Conservation (phyloP, 192 early-diverging fungal species). For the Coemansia erecta region DNA sequence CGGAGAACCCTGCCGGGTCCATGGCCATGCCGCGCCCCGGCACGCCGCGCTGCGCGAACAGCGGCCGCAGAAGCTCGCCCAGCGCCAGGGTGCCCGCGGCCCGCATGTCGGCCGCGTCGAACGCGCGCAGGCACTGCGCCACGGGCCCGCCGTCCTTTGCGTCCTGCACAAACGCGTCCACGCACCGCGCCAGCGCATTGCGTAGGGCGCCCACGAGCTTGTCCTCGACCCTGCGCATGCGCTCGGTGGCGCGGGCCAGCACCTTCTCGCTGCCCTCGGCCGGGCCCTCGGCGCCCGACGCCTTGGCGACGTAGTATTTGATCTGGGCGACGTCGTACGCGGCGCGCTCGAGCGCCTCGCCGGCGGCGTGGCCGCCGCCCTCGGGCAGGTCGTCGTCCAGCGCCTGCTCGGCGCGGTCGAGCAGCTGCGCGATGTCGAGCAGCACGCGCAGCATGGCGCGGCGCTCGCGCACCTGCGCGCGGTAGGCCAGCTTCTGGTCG, state of each 20-base stretch:
- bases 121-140: conserved; percentile 35
- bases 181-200: background rate
- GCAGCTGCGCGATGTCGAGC: conserved; percentile 32
- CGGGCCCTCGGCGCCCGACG: too few species aligned
- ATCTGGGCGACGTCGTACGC: conserved; percentile 39
- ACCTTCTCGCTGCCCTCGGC: conserved; percentile 7
- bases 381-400: conserved; percentile 1
- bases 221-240: conserved; percentile 14
- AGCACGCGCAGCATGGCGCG: conserved; percentile 35
- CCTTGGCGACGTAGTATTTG: conserved; percentile 32
- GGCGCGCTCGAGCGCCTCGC: conserved; percentile 27
- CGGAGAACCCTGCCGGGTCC: conserved; percentile 20
- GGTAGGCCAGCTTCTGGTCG: conserved; percentile 28
- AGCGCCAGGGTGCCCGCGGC: conserved; percentile 22
- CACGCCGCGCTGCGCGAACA: conserved; percentile 5
- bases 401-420: conserved; percentile 22
- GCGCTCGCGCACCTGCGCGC: conserved; percentile 30
- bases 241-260: conserved; percentile 15
- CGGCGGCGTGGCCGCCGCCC: too few species aligned
- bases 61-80: conserved; percentile 16
- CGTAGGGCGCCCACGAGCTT: conserved; percentile 18
- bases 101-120: conserved; percentile 24
- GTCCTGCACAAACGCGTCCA: conserved; percentile 2
- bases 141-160: background rate
- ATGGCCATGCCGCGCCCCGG: conserved; percentile 37